phyloP scores from a whole-genome alignment of 768 basidiomycete genomes.

The Tricholoma matsutake region DNA sequence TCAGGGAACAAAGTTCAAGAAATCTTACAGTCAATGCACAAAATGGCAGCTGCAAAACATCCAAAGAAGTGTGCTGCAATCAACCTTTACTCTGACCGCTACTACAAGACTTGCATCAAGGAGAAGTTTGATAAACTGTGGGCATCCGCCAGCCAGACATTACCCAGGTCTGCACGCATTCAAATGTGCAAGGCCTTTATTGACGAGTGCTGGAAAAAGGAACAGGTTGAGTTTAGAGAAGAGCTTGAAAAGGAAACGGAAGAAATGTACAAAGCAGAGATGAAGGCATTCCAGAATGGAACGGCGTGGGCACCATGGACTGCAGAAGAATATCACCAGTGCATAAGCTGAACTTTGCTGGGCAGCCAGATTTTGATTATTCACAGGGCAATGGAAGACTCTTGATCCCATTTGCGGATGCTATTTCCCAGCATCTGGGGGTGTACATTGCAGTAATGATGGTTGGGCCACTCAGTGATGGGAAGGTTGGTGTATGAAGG shows the following conservation, averaged over 20 bases:
- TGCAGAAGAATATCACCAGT: neutral
- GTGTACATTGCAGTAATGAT: neutral
- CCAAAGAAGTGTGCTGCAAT: neutral
- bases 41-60: neutral
- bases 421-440: neutral
- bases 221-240: neutral
- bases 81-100: neutral
- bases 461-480: neutral
- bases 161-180: neutral
- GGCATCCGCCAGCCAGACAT: neutral
- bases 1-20: neutral
- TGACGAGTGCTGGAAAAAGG: neutral
- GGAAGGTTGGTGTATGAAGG: neutral
- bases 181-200: neutral
- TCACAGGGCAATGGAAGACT: too few relatives aligned
- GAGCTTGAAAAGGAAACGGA: neutral
- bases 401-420: neutral
- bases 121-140: neutral
- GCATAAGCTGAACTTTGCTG: neutral
- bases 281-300: neutral
- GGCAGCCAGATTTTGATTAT: too few relatives aligned
- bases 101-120: conserved; percentile 1
- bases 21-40: neutral
- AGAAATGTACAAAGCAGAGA: neutral
- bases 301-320: neutral